Percentiles rank a stretch among this genome's conserved stretches.
Conservation (phyloP, 176 grass and related monocot species). For the Olyra latifolia region DNA sequence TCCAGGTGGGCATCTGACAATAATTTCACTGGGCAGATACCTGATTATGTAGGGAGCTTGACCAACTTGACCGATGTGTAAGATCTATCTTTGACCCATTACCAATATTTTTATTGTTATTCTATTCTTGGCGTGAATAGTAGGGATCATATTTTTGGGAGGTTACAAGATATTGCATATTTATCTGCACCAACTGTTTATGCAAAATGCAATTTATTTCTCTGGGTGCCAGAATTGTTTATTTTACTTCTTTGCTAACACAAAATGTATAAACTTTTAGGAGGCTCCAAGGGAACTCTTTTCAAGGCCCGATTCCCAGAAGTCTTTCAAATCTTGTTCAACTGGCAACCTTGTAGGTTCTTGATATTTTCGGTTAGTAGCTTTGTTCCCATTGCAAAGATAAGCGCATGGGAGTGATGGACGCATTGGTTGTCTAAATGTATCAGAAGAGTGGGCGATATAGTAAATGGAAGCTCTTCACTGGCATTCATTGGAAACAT, state of each 20-base stretch:
- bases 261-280: constrained; percentile 44
- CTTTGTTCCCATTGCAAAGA: not conserved
- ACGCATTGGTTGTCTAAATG: constrained; percentile 11
- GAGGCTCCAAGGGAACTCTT: constrained; percentile 89
- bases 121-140: not conserved
- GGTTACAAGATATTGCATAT: not conserved
- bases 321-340: constrained; percentile 66
- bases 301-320: constrained; percentile 77
- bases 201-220: constrained; percentile 15
- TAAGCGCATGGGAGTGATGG: constrained; percentile 17
- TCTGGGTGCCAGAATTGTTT: not conserved
- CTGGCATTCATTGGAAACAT: constrained; percentile 65
- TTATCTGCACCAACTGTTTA: not conserved
- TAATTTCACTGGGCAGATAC: constrained; percentile 71
- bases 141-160: not conserved
- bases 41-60: constrained; percentile 65
- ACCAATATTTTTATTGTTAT: not conserved
- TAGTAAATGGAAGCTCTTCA: constrained; percentile 69
- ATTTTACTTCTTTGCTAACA: not conserved
- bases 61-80: constrained; percentile 58
- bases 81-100: constrained; percentile 30
- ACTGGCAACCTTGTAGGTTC: constrained; percentile 66
- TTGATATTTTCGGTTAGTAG: not conserved
- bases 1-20: constrained; percentile 70
- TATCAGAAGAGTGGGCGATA: constrained; percentile 68